Percentiles rank a stretch among this genome's conserved stretches.
Evolutionary conservation across 2,329 filamentous ascomycete species (phyloP).

Genomic region (Drechslerella coelobrocha): DNA sequence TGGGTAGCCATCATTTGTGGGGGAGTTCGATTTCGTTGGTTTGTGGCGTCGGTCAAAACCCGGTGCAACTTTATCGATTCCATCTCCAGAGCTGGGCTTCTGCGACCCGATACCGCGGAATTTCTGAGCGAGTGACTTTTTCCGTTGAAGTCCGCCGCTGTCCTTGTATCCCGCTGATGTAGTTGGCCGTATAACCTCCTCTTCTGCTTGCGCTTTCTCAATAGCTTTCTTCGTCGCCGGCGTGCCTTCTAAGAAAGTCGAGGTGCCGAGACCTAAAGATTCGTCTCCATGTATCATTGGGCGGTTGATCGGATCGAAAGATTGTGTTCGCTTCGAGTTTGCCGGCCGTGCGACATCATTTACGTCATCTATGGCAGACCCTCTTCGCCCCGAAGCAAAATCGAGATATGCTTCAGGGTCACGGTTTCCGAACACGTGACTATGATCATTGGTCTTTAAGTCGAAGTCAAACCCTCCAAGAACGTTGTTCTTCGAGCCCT

Average conservation of each 20-base stretch:
- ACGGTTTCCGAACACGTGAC: constrained; percentile 78
- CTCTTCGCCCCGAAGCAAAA: constrained; percentile 65
- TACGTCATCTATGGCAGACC: constrained; percentile 52
- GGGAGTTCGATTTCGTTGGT: constrained; percentile 51
- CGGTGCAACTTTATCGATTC: constrained; percentile 34
- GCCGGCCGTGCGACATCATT: constrained; percentile 48
- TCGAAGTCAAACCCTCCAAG: constrained; percentile 86
- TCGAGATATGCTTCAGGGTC: constrained; percentile 87
- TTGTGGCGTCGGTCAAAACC: constrained; percentile 50
- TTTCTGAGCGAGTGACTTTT: constrained; percentile 93
- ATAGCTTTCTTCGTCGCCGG: constrained; percentile 79
- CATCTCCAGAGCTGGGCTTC: constrained; percentile 20
- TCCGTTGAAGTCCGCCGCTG: constrained; percentile 74
- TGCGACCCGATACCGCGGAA: constrained; percentile 68
- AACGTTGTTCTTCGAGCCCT: constrained; percentile 89
- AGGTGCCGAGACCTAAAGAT: constrained; percentile 83
- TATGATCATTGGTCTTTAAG: constrained; percentile 80
- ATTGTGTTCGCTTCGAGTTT: constrained; percentile 55
- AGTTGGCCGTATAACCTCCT: constrained; percentile 55
- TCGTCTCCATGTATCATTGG: constrained; percentile 78
- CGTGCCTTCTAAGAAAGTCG: constrained; percentile 92
- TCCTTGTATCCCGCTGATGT: constrained; percentile 51
- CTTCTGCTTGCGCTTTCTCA: constrained; percentile 63
- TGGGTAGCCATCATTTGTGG: constrained; percentile 51
- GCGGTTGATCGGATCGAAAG: constrained; percentile 67